phyloP scores from a whole-genome alignment of 768 basidiomycete species.

The Asterophora parasitica region DNA sequence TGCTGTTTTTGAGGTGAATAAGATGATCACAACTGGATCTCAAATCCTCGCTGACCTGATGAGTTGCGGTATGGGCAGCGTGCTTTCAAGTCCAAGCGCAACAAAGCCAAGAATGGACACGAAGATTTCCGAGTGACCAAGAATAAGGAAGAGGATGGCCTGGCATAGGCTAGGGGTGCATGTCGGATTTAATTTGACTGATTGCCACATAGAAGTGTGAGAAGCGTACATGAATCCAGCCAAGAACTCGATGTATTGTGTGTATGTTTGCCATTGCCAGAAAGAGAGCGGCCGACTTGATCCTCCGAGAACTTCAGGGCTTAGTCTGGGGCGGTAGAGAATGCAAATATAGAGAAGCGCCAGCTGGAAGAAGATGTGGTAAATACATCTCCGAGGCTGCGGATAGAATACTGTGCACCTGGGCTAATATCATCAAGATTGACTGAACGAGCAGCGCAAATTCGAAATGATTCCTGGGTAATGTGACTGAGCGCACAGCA shows the following conservation, averaged over 20 bases:
- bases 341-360: conserved; percentile 81
- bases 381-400: conserved; percentile 10
- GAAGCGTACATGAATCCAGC: conserved; percentile 65
- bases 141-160: conserved; percentile 71
- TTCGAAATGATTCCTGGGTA: conserved; percentile 60
- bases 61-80: conserved; percentile 80
- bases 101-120: conserved; percentile 66
- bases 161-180: conserved; percentile 46
- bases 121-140: conserved; percentile 58
- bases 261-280: conserved; percentile 82
- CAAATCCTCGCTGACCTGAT: conserved; percentile 48
- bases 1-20: conserved; percentile 37
- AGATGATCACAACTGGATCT: conserved; percentile 2
- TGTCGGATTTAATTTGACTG: conserved; percentile 19
- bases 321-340: conserved; percentile 55
- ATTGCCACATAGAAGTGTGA: not conserved
- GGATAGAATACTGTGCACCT: conserved; percentile 41
- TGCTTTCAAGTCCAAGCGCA: conserved; percentile 80
- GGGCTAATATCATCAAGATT: conserved; percentile 78
- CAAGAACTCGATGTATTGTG: conserved; percentile 79
- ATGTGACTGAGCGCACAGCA: not conserved
- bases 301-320: conserved; percentile 51
- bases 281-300: conserved; percentile 69
- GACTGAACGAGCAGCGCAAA: conserved; percentile 74
- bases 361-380: conserved; percentile 41